phyloP scores from a whole-genome alignment of 768 basidiomycete species.

The Mycena amicta region DNA sequence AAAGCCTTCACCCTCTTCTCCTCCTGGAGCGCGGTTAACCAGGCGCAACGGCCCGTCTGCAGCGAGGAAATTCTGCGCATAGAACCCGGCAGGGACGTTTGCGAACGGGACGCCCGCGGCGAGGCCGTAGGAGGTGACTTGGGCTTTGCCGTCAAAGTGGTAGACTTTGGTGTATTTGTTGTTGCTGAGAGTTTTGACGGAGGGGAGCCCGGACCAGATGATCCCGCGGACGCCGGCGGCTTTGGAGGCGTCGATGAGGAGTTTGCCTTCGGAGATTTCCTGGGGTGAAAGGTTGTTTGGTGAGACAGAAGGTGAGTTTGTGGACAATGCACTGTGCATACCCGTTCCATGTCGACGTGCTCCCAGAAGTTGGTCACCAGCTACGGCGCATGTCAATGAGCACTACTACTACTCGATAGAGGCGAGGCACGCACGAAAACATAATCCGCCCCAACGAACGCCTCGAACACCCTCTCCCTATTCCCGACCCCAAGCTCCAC shows the following conservation, averaged over 20 bases:
- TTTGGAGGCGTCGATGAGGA: conserved; percentile 14
- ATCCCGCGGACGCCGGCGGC: not conserved
- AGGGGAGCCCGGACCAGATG: conserved; percentile 16
- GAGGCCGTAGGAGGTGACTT: conserved; percentile 4
- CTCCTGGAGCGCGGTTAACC: not conserved
- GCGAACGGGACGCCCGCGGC: conserved; percentile 7
- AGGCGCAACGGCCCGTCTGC: not conserved
- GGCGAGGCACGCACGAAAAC: conserved; percentile 11
- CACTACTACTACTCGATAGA: not conserved
- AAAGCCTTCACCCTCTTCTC: too few species aligned
- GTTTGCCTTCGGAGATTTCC: conserved; percentile 14
- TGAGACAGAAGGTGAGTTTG: too few species aligned
- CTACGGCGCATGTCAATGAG: not conserved
- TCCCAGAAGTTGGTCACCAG: conserved; percentile 17
- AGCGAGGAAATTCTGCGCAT: not conserved
- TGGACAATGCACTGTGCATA: not conserved
- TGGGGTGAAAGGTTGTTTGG: too few species aligned
- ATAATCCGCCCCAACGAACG: not conserved
- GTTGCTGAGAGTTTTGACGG: not conserved
- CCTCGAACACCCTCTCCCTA: conserved; percentile 1
- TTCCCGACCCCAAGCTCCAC: conserved; percentile 1
- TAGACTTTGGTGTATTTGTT: conserved; percentile 2
- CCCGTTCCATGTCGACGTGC: conserved; percentile 2
- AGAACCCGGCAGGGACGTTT: conserved; percentile 8
- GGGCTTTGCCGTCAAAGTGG: too few species aligned